Evolutionary conservation across 257 asterid genomes (phyloP).

Genomic region (Nicotiana sylvestris): DNA sequence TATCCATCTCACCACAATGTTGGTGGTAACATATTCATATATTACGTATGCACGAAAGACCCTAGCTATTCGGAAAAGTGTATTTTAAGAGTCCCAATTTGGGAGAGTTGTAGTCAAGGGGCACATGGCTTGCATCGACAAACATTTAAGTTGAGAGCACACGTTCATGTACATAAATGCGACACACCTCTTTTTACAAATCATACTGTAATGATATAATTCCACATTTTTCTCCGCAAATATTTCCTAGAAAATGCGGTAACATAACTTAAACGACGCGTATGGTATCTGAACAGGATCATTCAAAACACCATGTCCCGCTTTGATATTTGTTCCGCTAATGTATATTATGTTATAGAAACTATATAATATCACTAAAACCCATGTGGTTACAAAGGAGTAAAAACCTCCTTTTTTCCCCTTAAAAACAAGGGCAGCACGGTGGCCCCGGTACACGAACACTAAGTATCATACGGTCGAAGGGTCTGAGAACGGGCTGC

Average conservation of each 20-base stretch:
- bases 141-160: not conserved
- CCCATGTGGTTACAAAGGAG: not conserved
- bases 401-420: not conserved
- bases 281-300: not conserved
- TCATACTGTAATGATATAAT: not conserved
- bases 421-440: too few relatives aligned
- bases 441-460: too few relatives aligned
- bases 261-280: conserved; percentile 6
- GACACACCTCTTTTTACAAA: not conserved
- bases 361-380: not conserved
- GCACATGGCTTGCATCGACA: not conserved
- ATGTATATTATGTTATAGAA: not conserved
- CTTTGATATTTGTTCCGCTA: not conserved
- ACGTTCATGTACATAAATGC: not conserved
- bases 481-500: too few relatives aligned
- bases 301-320: not conserved
- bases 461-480: too few relatives aligned
- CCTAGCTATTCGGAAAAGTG: not conserved
- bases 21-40: too few relatives aligned
- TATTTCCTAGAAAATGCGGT: not conserved
- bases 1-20: too few relatives aligned
- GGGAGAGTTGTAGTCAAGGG: not conserved
- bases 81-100: not conserved
- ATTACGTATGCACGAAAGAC: not conserved
- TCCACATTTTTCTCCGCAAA: not conserved